Percentiles rank a stretch among this genome's conserved stretches.
Conservation (phyloP, 2,329 filamentous ascomycete genomes). For the Colletotrichum cuscutae region DNA sequence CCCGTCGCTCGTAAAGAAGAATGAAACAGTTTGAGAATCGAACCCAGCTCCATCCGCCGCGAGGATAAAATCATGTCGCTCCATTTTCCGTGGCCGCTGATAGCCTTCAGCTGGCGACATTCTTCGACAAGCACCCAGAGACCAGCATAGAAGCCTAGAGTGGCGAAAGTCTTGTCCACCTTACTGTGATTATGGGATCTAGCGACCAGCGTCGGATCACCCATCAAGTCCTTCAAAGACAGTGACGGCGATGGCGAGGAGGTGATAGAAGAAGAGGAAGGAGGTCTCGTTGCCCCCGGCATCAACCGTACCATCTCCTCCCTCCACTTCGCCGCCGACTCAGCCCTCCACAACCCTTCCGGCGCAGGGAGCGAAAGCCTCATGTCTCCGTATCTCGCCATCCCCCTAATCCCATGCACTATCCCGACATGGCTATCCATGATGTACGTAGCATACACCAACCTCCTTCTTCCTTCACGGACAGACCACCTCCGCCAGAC, state of each 20-base stretch:
- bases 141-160: neutral
- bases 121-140: neutral
- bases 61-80: slow-evolving; percentile 7
- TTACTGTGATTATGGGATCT: neutral
- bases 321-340: neutral
- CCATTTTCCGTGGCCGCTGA: neutral
- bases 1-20: neutral
- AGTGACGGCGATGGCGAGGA: neutral
- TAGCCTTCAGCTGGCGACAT: neutral
- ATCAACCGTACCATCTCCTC: neutral
- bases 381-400: neutral
- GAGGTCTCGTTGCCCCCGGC: neutral
- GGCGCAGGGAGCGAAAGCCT: neutral
- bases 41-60: neutral
- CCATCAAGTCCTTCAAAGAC: neutral
- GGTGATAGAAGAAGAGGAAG: neutral
- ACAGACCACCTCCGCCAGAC: neutral
- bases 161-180: neutral
- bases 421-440: slow-evolving; percentile 8
- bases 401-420: neutral
- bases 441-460: slow-evolving; percentile 9
- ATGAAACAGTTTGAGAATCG: neutral
- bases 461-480: neutral
- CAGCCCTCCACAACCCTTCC: neutral
- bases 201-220: neutral